Conservation (phyloP, 1,284 basidiomycete species). For the Neotropicomus parvogracilis region DNA sequence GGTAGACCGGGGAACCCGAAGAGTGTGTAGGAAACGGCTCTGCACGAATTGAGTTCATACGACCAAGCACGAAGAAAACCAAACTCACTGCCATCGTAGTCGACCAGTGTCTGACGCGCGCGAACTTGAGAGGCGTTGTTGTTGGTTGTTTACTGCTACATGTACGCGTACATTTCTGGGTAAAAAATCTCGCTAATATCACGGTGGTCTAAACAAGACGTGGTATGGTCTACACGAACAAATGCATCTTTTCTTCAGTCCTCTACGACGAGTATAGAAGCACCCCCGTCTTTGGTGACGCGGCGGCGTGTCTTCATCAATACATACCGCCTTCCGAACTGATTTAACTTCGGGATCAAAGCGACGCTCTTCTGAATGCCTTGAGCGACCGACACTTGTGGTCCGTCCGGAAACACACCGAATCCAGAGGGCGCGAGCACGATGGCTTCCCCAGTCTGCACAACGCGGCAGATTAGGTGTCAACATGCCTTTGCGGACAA, state of each 20-base stretch:
- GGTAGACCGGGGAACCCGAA: constrained; percentile 18
- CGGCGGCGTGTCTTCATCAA: constrained; percentile 57
- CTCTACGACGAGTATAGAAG: constrained; percentile 50
- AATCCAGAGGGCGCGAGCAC: constrained; percentile 61
- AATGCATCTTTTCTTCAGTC: constrained; percentile 10
- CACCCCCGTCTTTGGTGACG: constrained; percentile 61
- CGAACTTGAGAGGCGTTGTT: constrained; percentile 24
- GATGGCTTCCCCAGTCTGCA: constrained; percentile 63
- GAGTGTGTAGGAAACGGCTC: constrained; percentile 20
- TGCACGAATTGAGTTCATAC: constrained; percentile 3
- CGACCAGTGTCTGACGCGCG: constrained; percentile 14
- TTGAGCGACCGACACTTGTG: neutral
- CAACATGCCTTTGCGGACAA: neutral
- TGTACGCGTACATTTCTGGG: too few relatives aligned
- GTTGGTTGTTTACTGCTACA: constrained; percentile 17
- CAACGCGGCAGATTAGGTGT: neutral
- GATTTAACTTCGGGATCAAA: constrained; percentile 25
- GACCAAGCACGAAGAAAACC: neutral
- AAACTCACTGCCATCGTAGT: constrained; percentile 26
- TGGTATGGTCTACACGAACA: neutral
- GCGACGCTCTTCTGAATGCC: constrained; percentile 10
- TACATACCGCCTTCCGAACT: constrained; percentile 54
- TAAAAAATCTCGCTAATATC: too few relatives aligned
- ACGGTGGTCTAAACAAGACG: too few relatives aligned
- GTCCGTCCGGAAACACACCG: constrained; percentile 38